phyloP scores from a whole-genome alignment of 208 protist genomes.

The Kentomonas sorsogonicus region DNA sequence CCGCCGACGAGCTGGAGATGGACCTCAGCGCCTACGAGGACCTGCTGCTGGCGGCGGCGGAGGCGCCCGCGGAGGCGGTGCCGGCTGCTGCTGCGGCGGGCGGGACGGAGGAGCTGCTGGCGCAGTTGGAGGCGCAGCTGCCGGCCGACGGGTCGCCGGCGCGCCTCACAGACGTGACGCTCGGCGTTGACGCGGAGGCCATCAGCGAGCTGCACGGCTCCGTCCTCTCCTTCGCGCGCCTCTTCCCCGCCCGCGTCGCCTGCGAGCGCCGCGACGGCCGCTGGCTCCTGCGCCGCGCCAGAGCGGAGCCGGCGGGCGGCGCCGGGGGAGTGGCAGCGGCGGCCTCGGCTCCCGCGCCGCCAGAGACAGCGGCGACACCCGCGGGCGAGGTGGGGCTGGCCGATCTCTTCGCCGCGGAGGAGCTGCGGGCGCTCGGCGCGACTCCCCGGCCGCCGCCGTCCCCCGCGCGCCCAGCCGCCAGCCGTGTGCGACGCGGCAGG shows the following conservation, averaged over 20 bases:
- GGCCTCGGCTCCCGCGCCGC: background rate
- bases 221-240: conserved; percentile 39
- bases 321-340: background rate
- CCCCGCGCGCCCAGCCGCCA: background rate
- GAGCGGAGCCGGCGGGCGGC: background rate
- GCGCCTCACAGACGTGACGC: conserved; percentile 52
- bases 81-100: background rate
- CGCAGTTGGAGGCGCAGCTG: conserved; percentile 32
- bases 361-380: background rate
- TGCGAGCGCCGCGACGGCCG: no score
- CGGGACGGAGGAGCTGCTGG: conserved; percentile 18
- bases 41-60: conserved; percentile 32
- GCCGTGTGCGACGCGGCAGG: background rate
- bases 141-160: conserved; percentile 39
- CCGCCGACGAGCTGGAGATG: conserved; percentile 3
- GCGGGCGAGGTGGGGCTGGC: background rate
- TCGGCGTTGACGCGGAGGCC: conserved; percentile 43
- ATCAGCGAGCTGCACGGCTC: conserved; percentile 49
- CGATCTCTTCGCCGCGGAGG: background rate
- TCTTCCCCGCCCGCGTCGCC: conserved; percentile 40
- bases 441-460: background rate
- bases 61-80: conserved; percentile 7
- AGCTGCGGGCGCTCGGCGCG: background rate
- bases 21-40: conserved; percentile 69
- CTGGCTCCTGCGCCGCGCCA: no score